Percentiles rank a stretch among this genome's conserved stretches.
Evolutionary conservation across 306 rosid species (phyloP).

Genomic region (Quercus agrifolia): DNA sequence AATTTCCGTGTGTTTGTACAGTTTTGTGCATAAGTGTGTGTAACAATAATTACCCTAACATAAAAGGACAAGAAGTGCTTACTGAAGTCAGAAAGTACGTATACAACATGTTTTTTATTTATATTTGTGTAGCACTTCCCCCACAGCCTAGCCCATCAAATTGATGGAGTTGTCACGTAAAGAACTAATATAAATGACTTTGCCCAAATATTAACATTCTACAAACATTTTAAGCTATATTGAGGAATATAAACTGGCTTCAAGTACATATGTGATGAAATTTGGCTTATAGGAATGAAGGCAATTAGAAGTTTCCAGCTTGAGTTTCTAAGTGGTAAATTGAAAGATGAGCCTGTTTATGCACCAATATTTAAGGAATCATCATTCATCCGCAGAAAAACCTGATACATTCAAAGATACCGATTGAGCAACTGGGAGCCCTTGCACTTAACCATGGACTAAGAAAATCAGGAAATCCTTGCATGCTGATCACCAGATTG

Average conservation of each 20-base stretch:
- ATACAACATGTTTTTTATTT: not conserved
- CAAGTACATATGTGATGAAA: not conserved
- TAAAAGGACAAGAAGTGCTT: not conserved
- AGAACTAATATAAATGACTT: not conserved
- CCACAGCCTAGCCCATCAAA: not conserved
- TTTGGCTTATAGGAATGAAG: not conserved
- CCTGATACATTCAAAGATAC: no score
- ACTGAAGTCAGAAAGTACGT: not conserved
- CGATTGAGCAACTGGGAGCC: no score
- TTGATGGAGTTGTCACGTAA: not conserved
- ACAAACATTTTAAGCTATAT: not conserved
- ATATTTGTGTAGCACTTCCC: not conserved
- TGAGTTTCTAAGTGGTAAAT: not conserved
- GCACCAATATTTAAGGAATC: not conserved
- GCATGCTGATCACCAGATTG: no score
- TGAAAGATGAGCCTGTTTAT: not conserved
- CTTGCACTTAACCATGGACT: no score
- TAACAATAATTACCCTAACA: no score
- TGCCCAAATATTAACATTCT: not conserved
- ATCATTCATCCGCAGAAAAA: no score
- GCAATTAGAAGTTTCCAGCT: not conserved
- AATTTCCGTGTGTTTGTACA: no score
- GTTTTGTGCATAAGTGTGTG: no score
- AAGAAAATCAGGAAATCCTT: no score
- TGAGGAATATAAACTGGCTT: not conserved